Evolutionary conservation across 2,329 filamentous ascomycete species (phyloP).

Genomic region (Thyridium curvatum): DNA sequence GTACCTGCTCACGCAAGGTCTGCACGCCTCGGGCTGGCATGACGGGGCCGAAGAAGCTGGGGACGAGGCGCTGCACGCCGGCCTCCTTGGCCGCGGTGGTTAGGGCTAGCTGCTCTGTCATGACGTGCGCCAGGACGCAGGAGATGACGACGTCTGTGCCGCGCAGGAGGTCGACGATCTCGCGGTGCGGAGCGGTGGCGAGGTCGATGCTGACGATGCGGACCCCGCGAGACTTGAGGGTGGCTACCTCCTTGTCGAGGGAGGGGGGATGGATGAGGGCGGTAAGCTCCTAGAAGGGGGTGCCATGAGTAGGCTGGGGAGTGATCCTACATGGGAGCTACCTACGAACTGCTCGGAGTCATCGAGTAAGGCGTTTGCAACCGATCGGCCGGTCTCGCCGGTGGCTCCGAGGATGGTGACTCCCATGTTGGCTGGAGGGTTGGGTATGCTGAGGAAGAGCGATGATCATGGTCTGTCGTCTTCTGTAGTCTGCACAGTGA

Average conservation of each 20-base stretch:
- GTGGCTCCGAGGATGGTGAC: conserved; percentile 31
- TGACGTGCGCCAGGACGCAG: conserved; percentile 14
- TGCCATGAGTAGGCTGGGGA: too few relatives aligned
- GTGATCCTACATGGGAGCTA: too few relatives aligned
- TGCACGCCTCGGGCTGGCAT: conserved; percentile 3
- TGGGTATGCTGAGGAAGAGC: too few relatives aligned
- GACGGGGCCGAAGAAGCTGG: conserved; percentile 4
- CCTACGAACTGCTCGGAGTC: too few relatives aligned
- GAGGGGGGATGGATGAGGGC: neutral
- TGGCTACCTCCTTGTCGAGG: neutral
- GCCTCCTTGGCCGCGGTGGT: conserved; percentile 19
- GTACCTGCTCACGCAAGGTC: conserved; percentile 1
- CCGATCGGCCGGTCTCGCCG: conserved; percentile 30
- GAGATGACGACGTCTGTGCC: conserved; percentile 21
- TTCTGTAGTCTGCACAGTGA: too few relatives aligned
- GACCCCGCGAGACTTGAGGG: neutral
- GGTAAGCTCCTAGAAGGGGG: neutral
- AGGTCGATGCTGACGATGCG: neutral
- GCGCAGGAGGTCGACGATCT: conserved; percentile 11
- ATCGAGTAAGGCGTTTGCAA: conserved; percentile 19
- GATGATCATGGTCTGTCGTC: too few relatives aligned
- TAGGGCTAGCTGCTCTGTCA: conserved; percentile 11
- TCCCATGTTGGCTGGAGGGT: conserved; percentile 9
- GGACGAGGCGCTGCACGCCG: conserved; percentile 19
- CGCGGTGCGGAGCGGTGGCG: conserved; percentile 1